Conservation (phyloP, 148 eudicot species). For the Chenopodium formosanum region DNA sequence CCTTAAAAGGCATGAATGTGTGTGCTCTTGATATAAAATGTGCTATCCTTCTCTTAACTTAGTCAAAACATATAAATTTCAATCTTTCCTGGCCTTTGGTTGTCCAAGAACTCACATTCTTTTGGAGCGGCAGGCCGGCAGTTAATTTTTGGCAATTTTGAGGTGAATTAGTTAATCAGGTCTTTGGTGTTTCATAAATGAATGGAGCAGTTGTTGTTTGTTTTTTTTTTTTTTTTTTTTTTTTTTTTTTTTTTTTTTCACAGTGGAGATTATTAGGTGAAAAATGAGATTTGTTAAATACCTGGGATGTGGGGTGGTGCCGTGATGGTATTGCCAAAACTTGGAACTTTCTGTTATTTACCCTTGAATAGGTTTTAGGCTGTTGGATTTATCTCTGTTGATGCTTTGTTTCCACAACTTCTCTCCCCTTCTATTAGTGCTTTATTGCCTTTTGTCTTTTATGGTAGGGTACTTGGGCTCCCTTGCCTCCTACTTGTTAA, state of each 20-base stretch:
- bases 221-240: no score
- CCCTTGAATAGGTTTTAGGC: neutral
- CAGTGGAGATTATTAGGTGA: no score
- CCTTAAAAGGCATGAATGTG: neutral
- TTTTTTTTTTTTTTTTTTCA: no score
- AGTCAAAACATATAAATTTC: neutral
- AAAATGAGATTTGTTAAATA: neutral
- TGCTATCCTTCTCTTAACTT: neutral
- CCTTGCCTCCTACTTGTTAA: neutral
- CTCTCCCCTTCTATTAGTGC: neutral
- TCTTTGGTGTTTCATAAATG: neutral
- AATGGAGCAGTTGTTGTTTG: neutral
- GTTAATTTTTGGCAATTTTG: neutral
- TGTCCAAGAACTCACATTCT: neutral
- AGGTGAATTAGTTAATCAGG: neutral
- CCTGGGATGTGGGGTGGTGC: neutral
- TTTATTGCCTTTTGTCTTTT: neutral
- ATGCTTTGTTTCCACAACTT: neutral
- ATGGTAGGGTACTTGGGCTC: slow-evolving; percentile 1
- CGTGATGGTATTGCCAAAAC: neutral
- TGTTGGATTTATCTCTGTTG: neutral
- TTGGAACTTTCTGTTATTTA: neutral
- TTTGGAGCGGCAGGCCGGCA: neutral
- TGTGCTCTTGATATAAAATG: neutral
- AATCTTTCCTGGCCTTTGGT: neutral